Conservation (phyloP, 495 filamentous ascomycete genomes). For the Trichoderma parareesei region DNA sequence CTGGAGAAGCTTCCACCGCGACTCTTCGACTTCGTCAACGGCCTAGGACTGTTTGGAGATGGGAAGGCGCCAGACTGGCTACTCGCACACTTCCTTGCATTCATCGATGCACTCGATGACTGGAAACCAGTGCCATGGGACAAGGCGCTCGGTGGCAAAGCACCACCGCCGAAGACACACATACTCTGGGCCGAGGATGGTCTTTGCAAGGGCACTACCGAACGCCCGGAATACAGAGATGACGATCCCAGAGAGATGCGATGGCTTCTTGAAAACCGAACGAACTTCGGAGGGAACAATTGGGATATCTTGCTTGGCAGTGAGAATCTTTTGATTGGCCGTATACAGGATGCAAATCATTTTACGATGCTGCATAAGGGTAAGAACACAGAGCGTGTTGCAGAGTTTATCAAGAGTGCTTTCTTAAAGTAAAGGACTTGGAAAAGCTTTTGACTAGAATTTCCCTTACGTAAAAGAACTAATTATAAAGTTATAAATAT, state of each 20-base stretch:
- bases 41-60: constrained; percentile 73
- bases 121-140: constrained; percentile 53
- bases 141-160: constrained; percentile 36
- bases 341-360: constrained; percentile 57
- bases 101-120: constrained; percentile 64
- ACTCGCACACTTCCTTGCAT: constrained; percentile 73
- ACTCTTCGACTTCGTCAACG: constrained; percentile 71
- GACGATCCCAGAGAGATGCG: constrained; percentile 59
- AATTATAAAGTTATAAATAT: no score
- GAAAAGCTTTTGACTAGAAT: no score
- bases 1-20: constrained; percentile 70
- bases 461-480: no score
- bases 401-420: background rate
- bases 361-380: constrained; percentile 59
- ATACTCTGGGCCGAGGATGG: constrained; percentile 68
- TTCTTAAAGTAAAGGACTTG: no score
- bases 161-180: constrained; percentile 59
- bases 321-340: constrained; percentile 51
- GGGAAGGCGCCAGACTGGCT: constrained; percentile 67
- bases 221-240: constrained; percentile 51
- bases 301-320: constrained; percentile 69
- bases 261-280: constrained; percentile 66
- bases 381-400: constrained; percentile 13
- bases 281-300: constrained; percentile 67
- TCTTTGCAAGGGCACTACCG: constrained; percentile 64